Base-by-base conservation (phyloP, 2,329 filamentous ascomycete species). In the Exophiala oligosperma region DNA sequence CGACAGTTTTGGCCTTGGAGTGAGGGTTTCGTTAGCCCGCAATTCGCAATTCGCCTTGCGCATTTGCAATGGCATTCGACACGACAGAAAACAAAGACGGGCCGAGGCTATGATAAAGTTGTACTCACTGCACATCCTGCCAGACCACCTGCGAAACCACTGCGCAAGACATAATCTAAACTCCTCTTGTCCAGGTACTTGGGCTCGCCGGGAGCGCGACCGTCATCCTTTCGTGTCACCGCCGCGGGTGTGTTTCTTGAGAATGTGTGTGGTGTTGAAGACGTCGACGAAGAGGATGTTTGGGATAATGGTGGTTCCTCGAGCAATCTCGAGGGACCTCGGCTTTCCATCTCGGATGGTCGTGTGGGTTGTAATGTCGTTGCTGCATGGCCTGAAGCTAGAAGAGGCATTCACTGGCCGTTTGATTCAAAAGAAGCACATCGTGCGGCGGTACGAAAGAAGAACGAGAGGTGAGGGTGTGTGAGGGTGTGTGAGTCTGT, bases 1-100 rank as follows among this genome's bases (percentile, higher is more conserved):
- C 95, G 5, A 96, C 81, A 0, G 93, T 97, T 81, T 99, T 99
- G 61, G 90, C 94, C 92, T 96, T 28, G 8, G 8, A 9, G 7
- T 5, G 32, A 35, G 32, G 4, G 32, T 35, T 52, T 58, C 4
- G 50, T 21, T 35, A 40, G 56, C 61, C 56, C 52, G 41, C 46
- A 23, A 17, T 17, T 17, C 17, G 17, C 17, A 17, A 17, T 17
- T 17, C 17, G 17, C 17, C 17, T 58, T 67, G 49, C 61, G 38
- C 46, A 53, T 38, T 54, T 9, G 4, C 32, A 35, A 11, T 35
- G 6, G 32, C 32, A 35, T 9, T 11, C 32, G 8, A 35, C 7
- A 29, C 4, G 28, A 8, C 17, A 29, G 8, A 29, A 8, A 8
- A 29, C 4, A 29, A 2, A 29, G 28, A 29, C 28, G 5, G 8